Base-by-base conservation (phyloP, 441 rosid species). In the Lagerstroemia fauriei region DNA sequence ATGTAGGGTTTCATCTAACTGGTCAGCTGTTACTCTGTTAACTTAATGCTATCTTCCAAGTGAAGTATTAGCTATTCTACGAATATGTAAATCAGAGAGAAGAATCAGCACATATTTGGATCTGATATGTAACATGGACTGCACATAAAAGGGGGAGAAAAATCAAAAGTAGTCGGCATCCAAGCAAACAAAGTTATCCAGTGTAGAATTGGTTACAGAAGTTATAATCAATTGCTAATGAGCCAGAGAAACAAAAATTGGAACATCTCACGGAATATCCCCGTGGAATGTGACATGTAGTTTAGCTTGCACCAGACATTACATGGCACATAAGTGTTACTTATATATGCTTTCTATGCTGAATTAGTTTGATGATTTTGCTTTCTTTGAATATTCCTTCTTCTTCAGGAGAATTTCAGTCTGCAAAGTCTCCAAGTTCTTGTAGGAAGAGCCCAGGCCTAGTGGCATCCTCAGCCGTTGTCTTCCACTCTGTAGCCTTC, bases 401-500 rank as follows among this genome's bases (percentile, higher is more conserved):
- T 56, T 56, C 71, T 66, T 38, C 44, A 6, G 71, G 71, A 66
- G 71, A 66, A 66, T 34, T 66, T 66, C 38, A 1, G 38, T 13
- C 41, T 27, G 17, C 71, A 29, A 66, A 66, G 29, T 66, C 38
- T 66, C 71, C 38, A 66, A 66, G 71, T 66, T 66, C 41, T 66
- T 34, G 29, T 75, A 75, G 12, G 78, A 75, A 3, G 59, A 75
- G 63, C 25, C 78, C 78, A 4, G 57, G 61, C 20, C 38, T 31
- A 17, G 61, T 32, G 24, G 78, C 78, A 7, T 11, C 78, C 78
- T 75, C 78, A 14, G 78, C 78, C 38, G 20, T 32, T 8, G 17
- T 56, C 78, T 50, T 48, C 78, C 78, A 75, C 61, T 75, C 78
- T 3, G 1, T 32, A 1, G 78, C 78, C 77, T 47, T 75, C 77